These are phyloP conservation scores for Brassica napus DNA, from an alignment of 345 rosid species.

Conservation along the genomic window Da-Ae NC_063444.1:35126001-35126500, in stretches of 20 bases:
- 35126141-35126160: neutral
- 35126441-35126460: neutral
- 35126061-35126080: neutral
- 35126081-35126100: neutral
- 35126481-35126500: constrained; percentile 49
- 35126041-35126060: too few species aligned
- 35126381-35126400: neutral
- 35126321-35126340: neutral
- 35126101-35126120: neutral
- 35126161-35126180: neutral
- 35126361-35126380: neutral
- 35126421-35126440: neutral
- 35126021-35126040: too few species aligned
- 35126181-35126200: neutral
- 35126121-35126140: constrained; percentile 1
- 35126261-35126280: constrained; percentile 92
- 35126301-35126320: constrained; percentile 7
- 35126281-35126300: constrained; percentile 71
- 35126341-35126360: neutral
- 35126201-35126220: constrained; percentile 5
- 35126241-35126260: constrained; percentile 79
- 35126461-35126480: neutral
- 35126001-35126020: too few species aligned
- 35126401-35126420: neutral
- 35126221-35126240: constrained; percentile 61